phyloP scores from a whole-genome alignment of 2,329 filamentous ascomycete species.

The Lomentospora prolificans region DNA sequence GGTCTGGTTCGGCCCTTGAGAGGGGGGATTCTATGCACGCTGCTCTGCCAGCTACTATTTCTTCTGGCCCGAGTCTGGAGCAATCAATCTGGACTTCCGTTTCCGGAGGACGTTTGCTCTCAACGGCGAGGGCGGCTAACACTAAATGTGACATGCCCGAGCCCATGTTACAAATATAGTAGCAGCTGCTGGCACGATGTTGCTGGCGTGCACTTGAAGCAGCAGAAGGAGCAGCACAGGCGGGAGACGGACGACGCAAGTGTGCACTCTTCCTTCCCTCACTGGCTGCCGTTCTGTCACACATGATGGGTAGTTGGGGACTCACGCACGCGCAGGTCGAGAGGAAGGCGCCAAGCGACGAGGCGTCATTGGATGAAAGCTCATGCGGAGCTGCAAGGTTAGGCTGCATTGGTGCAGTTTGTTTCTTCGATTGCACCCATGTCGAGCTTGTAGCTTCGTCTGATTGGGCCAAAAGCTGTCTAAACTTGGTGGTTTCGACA shows the following conservation, averaged over 20 bases:
- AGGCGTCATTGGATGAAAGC: not conserved
- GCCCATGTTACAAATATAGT: conserved; percentile 2
- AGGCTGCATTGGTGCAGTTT: not conserved
- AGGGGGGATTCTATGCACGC: not conserved
- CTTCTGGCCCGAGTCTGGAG: too few species aligned
- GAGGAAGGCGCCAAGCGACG: conserved; percentile 6
- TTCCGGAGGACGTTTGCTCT: not conserved
- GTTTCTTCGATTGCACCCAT: not conserved
- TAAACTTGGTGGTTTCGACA: not conserved
- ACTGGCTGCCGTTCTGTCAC: not conserved
- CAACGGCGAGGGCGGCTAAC: not conserved
- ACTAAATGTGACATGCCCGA: not conserved
- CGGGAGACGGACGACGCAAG: not conserved
- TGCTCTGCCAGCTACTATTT: too few species aligned
- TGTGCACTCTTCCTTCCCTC: not conserved
- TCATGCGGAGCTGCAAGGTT: not conserved
- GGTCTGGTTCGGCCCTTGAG: not conserved
- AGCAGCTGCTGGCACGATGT: not conserved
- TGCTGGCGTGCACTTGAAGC: not conserved
- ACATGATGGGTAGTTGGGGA: not conserved
- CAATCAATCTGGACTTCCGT: not conserved
- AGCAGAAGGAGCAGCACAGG: not conserved
- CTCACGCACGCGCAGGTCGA: not conserved
- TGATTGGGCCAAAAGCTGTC: not conserved
- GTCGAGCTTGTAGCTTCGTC: not conserved